Conservation (phyloP, 208 protist species). For the Strigomonas oncopelti region DNA sequence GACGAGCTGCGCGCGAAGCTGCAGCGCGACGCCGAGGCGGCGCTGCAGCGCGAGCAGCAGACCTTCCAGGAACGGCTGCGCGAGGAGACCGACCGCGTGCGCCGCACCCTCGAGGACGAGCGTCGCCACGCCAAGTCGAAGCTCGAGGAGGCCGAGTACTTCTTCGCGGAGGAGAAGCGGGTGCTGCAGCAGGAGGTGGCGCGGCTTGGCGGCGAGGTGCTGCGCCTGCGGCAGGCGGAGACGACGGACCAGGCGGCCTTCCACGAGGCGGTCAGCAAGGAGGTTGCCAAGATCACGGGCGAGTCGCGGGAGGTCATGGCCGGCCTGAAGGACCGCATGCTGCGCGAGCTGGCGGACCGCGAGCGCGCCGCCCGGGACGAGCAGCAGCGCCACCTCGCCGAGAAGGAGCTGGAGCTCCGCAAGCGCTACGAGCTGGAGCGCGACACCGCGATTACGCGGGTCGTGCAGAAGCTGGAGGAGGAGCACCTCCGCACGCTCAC, state of each 20-base stretch:
- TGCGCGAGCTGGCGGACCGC: constrained; percentile 51
- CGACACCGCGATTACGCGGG: constrained; percentile 63
- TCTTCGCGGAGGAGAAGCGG: constrained; percentile 59
- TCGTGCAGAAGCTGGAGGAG: constrained; percentile 58
- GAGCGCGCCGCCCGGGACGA: constrained; percentile 47
- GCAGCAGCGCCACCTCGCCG: constrained; percentile 47
- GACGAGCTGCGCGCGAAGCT: constrained; percentile 63
- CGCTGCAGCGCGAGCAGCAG: constrained; percentile 57
- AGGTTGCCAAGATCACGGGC: constrained; percentile 60
- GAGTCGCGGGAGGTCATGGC: constrained; percentile 56
- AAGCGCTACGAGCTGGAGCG: constrained; percentile 63
- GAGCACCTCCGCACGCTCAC: constrained; percentile 55
- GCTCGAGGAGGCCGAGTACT: constrained; percentile 60
- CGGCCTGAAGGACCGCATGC: constrained; percentile 62
- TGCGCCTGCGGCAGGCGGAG: constrained; percentile 42
- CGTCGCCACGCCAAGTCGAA: constrained; percentile 35
- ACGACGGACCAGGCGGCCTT: constrained; percentile 63
- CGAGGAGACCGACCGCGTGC: constrained; percentile 55
- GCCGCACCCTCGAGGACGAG: constrained; percentile 67
- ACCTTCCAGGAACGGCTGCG: constrained; percentile 41
- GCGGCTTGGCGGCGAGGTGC: constrained; percentile 56
- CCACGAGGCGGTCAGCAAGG: constrained; percentile 62
- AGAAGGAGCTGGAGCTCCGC: constrained; percentile 58
- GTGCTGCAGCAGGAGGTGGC: constrained; percentile 66
- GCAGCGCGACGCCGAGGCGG: constrained; percentile 54